Evolutionary conservation across 306 rosid species (phyloP), one percentile per base, ranked within the genome.

Genomic region (Medicago ruthenica): DNA sequence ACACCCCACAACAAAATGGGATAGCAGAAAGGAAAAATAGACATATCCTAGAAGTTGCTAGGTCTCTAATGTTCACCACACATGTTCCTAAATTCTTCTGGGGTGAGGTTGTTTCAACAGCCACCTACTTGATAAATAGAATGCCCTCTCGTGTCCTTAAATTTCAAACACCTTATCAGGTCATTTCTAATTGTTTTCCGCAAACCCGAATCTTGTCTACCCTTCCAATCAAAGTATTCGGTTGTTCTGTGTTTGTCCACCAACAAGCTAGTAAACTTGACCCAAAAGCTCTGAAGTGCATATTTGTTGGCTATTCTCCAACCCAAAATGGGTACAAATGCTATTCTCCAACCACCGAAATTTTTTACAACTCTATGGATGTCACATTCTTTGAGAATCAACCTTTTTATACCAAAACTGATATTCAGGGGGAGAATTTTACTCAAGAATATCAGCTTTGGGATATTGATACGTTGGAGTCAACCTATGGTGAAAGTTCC

Each of bases 1-100:
- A 45, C n/a, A 45, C 51, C 51, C 51, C n/a, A 45, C 51, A 45
- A 45, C 51, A 45, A 45, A 45, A 45, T 45, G 51, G 51, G 51
- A 2, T 45, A 12, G 15, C n/a, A 11, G n/a, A 45, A 15, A 3
- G 51, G 1, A 45, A 45, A 45, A 45, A 11, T 45, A 11, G n/a
- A 45, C 51, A 45, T 12, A 45, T 45, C 15, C 51, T 45, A 0
- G 51, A 45, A 11, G 51, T 45, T 45, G 51, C 51, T 45, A 45
- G 51, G 5, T 45, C 51, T 45, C 6, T 12, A 2, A 45, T 45
- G 51, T 11, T 45, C 15, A 45, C 51, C 51, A 45, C 51, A 45
- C 51, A 45, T 45, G 51, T 45, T 45, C 51, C 51, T 27, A 27
- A 27, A 27, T 27, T 27, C 34, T 27, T 27, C 4, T 27, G 34